Conservation (phyloP, 164 flowering plant species). For the Protea cynaroides region DNA sequence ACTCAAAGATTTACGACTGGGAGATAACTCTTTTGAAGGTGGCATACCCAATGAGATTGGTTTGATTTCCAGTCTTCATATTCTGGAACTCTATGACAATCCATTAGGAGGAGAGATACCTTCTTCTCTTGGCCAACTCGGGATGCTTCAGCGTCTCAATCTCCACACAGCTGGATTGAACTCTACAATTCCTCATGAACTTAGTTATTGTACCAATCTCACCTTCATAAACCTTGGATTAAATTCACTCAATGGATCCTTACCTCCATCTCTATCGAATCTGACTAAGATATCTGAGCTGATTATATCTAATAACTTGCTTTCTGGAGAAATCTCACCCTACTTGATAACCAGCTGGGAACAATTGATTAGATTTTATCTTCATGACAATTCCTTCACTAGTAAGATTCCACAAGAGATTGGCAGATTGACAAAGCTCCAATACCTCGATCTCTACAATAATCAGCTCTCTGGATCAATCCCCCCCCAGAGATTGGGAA, state of each 20-base stretch:
- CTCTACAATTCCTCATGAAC: slow-evolving; percentile 36
- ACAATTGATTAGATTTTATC: slow-evolving; percentile 11
- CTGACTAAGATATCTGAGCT: slow-evolving; percentile 15
- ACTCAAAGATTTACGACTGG: slow-evolving; percentile 22
- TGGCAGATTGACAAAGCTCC: neutral
- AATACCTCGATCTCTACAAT: neutral
- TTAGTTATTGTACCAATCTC: slow-evolving; percentile 34
- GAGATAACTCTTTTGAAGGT: slow-evolving; percentile 19
- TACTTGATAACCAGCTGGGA: slow-evolving; percentile 23
- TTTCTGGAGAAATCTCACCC: slow-evolving; percentile 23
- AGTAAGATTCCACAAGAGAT: neutral
- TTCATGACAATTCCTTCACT: neutral
- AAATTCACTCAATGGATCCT: slow-evolving; percentile 23
- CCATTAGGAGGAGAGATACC: slow-evolving; percentile 32
- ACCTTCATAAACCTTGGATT: slow-evolving; percentile 23
- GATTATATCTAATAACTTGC: slow-evolving; percentile 11
- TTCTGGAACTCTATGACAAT: slow-evolving; percentile 27
- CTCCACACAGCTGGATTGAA: slow-evolving; percentile 19
- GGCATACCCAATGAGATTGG: slow-evolving; percentile 28
- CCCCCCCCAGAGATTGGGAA: neutral
- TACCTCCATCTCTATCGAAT: slow-evolving; percentile 26
- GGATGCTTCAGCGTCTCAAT: slow-evolving; percentile 22
- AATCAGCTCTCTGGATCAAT: neutral
- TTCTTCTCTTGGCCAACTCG: slow-evolving; percentile 34
- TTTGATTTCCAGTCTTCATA: slow-evolving; percentile 16